A percentile compares a stretch with the other conserved stretches of the same genome.
Evolutionary conservation across 495 filamentous ascomycete genomes (phyloP).

Genomic region (Staphylotrichum tortipilum): DNA sequence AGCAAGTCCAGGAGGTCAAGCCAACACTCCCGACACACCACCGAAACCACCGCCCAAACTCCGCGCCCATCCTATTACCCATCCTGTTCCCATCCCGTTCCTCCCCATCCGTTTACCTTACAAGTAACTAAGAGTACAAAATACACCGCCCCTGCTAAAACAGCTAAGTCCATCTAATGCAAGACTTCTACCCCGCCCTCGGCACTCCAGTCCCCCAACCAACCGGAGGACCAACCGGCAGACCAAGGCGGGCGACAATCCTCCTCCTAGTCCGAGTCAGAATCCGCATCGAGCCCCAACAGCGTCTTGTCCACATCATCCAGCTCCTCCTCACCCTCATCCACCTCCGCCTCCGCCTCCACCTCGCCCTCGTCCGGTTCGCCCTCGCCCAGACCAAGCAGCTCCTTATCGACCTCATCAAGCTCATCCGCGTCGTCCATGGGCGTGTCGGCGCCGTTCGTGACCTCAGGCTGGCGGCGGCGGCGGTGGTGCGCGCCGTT

Average conservation of each 20-base stretch:
- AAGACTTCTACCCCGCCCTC: background rate
- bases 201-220: no score
- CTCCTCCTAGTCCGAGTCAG: constrained; percentile 30
- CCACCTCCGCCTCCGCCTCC: constrained; percentile 23
- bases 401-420: constrained; percentile 20
- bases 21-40: no score
- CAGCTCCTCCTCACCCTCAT: constrained; percentile 45
- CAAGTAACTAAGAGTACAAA: background rate
- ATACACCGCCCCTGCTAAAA: no score
- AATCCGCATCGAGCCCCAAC: constrained; percentile 38
- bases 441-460: constrained; percentile 29
- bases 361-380: constrained; percentile 31
- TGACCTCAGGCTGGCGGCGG: no score
- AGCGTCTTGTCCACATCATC: constrained; percentile 46
- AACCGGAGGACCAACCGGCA: no score
- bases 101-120: no score
- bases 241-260: no score
- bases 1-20: no score
- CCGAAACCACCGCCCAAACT: no score
- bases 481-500: constrained; percentile 11
- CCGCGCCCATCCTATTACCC: background rate
- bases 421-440: constrained; percentile 42
- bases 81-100: background rate
- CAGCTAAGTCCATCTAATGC: background rate
- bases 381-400: constrained; percentile 26